Base-by-base conservation (phyloP, 306 rosid species). In the Ormosia emarginata region DNA sequence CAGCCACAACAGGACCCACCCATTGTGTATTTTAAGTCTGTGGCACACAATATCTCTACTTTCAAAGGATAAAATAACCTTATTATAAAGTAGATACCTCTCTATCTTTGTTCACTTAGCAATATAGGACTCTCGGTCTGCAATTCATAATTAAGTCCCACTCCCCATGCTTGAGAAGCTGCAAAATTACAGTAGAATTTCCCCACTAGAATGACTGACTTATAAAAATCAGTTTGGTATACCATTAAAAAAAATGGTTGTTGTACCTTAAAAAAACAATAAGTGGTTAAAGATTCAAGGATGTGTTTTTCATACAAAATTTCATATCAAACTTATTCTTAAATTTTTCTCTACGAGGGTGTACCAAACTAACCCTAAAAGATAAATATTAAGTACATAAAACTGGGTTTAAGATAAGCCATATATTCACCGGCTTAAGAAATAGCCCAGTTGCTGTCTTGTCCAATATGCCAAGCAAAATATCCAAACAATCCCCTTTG, bases 361-460 rank as follows among this genome's bases (percentile, higher is more conserved):
- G 24, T 24, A 24, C 0, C 24, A 24, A 24, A 24, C 24, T 24
- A 24, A 24, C 24, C 24, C 24, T 24, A 24, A 24, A 24, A 24
- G 24, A 1, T 24, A 24, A 24, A 24, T 24, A 24, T 24, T 24
- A 24, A 24, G 24, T 24, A 1, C 24, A 24, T 24, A 24, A 24
- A 24, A 24, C 24, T 24, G 24, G 24, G 24, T 24, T 24, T 24
- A 24, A 24, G 24, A 24, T 0, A 24, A 24, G 24, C 24, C 24
- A 24, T 24, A 1, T 24, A 0, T 1, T 24, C 24, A 79, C 83
- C 91, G 7, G 92, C 75, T 47, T 24, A 11, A 36, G 94, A 85
- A 85, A 90, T 89, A 32, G 24, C 79, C 89, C 89, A 86, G 57
- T 83, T 79, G 57, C 71, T 70, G 12, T 90, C 94, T 18, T 79